phyloP scores from a whole-genome alignment of 208 protist species.

The Acanthamoeba sp. region DNA sequence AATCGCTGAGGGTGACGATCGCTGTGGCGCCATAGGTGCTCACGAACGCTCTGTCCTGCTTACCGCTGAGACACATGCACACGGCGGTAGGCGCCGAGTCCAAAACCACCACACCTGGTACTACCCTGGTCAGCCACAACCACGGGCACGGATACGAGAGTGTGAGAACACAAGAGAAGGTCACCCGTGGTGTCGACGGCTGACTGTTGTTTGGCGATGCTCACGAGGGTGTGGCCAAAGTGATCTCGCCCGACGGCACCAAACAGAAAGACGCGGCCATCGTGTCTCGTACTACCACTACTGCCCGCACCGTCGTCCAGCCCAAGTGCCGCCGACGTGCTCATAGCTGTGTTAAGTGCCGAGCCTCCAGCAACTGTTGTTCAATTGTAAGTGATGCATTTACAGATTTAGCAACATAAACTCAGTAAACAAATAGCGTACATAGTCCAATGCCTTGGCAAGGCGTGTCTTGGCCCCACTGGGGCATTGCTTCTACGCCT shows the following conservation, averaged over 20 bases:
- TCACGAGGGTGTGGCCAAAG: neutral
- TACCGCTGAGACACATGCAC: slow-evolving; percentile 23
- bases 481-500: neutral
- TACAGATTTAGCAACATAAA: neutral
- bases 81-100: neutral
- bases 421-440: neutral
- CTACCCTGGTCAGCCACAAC: neutral
- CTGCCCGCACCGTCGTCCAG: neutral
- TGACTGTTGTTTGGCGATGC: neutral
- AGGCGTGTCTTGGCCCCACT: slow-evolving; percentile 17
- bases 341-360: slow-evolving; percentile 39
- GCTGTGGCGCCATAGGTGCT: slow-evolving; percentile 44
- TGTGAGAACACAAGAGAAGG: neutral
- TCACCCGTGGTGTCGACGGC: neutral
- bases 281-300: neutral
- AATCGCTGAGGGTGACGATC: neutral
- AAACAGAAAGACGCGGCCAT: neutral
- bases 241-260: neutral
- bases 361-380: slow-evolving; percentile 4
- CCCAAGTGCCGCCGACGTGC: neutral
- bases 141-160: neutral
- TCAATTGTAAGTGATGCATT: neutral
- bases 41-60: slow-evolving; percentile 1
- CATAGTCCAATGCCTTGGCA: neutral
- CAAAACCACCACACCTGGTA: neutral